Percentiles rank a stretch among this genome's conserved stretches.
Conservation (phyloP, 2,329 filamentous ascomycete species). For the Fusarium torreyae region DNA sequence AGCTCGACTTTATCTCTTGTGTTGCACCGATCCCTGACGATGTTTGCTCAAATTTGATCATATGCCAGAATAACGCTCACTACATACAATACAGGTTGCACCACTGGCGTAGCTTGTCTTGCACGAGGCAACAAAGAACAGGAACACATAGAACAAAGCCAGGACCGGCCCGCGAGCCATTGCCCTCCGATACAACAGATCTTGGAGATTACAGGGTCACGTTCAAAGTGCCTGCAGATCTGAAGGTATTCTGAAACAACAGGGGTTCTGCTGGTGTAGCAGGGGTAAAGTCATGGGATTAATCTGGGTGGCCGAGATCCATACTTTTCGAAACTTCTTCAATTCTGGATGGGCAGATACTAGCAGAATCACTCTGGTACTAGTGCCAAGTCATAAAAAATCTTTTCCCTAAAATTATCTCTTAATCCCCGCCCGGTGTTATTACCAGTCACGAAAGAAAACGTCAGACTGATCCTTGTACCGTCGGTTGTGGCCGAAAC, state of each 20-base stretch:
- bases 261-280: constrained; percentile 28
- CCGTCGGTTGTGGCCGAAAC: constrained; percentile 28
- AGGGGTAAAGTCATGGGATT: constrained; percentile 20
- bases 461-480: constrained; percentile 30
- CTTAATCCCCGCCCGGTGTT: neutral
- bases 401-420: too few relatives aligned
- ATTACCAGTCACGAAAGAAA: neutral
- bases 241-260: constrained; percentile 31
- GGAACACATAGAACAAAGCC: constrained; percentile 19
- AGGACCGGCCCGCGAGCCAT: constrained; percentile 25
- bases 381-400: too few relatives aligned
- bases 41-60: constrained; percentile 22
- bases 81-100: constrained; percentile 11
- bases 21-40: constrained; percentile 1
- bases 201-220: constrained; percentile 47
- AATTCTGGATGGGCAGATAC: neutral
- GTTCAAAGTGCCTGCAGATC: constrained; percentile 43
- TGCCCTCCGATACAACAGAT: constrained; percentile 31
- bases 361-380: neutral
- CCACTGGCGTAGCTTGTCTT: constrained; percentile 26
- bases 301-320: constrained; percentile 21
- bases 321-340: neutral
- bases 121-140: constrained; percentile 15
- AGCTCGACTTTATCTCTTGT: constrained; percentile 18
- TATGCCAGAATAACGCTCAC: constrained; percentile 1